phyloP scores from a whole-genome alignment of 306 rosid genomes.

The Medicago truncatula region DNA sequence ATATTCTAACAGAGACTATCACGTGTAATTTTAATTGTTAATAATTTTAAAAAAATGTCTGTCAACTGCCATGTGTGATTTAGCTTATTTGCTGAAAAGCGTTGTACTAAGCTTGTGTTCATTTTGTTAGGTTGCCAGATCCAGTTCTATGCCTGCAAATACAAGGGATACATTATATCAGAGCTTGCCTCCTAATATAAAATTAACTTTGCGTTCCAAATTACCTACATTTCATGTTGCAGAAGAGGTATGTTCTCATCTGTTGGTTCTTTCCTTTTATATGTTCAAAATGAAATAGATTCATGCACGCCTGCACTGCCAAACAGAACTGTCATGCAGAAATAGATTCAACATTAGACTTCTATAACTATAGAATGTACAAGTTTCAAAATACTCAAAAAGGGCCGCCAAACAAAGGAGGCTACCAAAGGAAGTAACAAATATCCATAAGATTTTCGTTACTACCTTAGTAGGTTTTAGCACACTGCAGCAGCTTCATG shows the following conservation, averaged over 20 bases:
- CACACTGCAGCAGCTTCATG: not conserved
- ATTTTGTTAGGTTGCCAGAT: slow-evolving; percentile 72
- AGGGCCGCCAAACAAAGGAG: not conserved
- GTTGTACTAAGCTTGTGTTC: slow-evolving; percentile 37
- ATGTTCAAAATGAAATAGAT: slow-evolving; percentile 9
- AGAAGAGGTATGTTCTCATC: slow-evolving; percentile 63
- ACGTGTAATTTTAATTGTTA: slow-evolving; percentile 2
- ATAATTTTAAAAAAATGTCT: slow-evolving; percentile 4
- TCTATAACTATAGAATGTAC: not conserved
- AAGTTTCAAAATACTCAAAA: not conserved
- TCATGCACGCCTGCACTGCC: too few relatives aligned
- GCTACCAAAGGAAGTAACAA: not conserved
- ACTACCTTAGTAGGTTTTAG: slow-evolving; percentile 18
- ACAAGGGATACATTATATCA: slow-evolving; percentile 81
- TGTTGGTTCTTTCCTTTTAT: slow-evolving; percentile 31
- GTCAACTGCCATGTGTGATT: slow-evolving; percentile 14
- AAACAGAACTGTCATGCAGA: not conserved
- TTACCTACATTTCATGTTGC: slow-evolving; percentile 56
- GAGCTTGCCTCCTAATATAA: slow-evolving; percentile 79
- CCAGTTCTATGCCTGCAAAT: slow-evolving; percentile 76
- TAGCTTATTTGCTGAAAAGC: slow-evolving; percentile 22
- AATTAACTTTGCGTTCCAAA: slow-evolving; percentile 74
- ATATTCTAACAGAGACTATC: not conserved
- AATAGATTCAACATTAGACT: not conserved
- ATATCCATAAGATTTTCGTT: not conserved